Conservation (phyloP, 2,329 filamentous ascomycete species). For the Colletotrichum euphorbiae region DNA sequence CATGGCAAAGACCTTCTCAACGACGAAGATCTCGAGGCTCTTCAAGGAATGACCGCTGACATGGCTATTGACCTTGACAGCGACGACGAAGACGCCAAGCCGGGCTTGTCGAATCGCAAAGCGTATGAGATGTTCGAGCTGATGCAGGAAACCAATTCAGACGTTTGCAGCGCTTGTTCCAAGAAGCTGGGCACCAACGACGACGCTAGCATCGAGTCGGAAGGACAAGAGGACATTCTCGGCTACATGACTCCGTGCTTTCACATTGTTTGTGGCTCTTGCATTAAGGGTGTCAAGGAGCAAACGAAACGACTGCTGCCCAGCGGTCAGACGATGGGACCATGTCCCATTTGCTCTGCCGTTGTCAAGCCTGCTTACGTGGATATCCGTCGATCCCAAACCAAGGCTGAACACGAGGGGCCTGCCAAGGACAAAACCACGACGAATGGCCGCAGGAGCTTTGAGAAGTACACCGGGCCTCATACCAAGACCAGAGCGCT, state of each 20-base stretch:
- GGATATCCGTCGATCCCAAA: conserved; percentile 73
- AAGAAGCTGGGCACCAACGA: conserved; percentile 70
- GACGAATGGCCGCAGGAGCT: conserved; percentile 46
- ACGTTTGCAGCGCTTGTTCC: conserved; percentile 78
- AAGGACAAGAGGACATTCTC: conserved; percentile 72
- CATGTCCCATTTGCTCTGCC: conserved; percentile 77
- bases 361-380: conserved; percentile 74
- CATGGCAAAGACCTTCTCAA: conserved; percentile 93
- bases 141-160: conserved; percentile 83
- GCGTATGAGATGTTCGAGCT: conserved; percentile 89
- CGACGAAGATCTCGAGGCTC: conserved; percentile 82
- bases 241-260: conserved; percentile 89
- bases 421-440: conserved; percentile 51
- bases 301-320: conserved; percentile 57
- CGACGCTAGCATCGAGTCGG: conserved; percentile 67
- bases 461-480: conserved; percentile 82
- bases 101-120: conserved; percentile 73
- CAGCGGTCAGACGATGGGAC: conserved; percentile 55
- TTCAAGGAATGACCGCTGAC: conserved; percentile 84
- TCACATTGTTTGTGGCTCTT: conserved; percentile 83
- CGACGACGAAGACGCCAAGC: conserved; percentile 69
- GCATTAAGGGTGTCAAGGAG: conserved; percentile 71
- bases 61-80: conserved; percentile 92
- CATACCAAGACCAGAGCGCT: conserved; percentile 93
- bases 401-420: conserved; percentile 67